Conservation (phyloP, 208 protist genomes). For the Leishmania gerbilli region DNA sequence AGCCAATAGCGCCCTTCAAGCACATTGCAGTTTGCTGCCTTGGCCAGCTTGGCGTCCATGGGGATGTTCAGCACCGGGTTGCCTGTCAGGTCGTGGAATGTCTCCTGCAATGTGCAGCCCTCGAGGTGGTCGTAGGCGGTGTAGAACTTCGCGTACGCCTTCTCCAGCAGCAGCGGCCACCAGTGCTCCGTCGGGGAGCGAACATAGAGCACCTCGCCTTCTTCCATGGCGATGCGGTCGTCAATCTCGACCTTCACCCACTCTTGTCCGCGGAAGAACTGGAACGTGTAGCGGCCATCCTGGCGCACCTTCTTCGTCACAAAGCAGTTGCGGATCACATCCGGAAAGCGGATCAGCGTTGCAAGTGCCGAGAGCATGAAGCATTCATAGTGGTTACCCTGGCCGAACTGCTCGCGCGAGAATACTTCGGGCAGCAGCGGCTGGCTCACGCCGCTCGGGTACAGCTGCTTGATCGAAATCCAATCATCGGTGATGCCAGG, state of each 20-base stretch:
- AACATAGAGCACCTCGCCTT: slow-evolving; percentile 62
- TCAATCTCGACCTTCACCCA: slow-evolving; percentile 88
- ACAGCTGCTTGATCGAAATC: slow-evolving; percentile 65
- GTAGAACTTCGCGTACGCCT: slow-evolving; percentile 93
- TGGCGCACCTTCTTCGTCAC: slow-evolving; percentile 76
- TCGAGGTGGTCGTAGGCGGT: slow-evolving; percentile 74
- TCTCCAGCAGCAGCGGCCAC: slow-evolving; percentile 89
- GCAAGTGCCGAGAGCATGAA: slow-evolving; percentile 79
- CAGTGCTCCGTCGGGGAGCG: slow-evolving; percentile 72
- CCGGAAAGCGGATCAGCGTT: slow-evolving; percentile 64
- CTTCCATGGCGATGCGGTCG: slow-evolving; percentile 63
- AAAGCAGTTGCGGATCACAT: slow-evolving; percentile 84
- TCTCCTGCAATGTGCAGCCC: slow-evolving; percentile 63
- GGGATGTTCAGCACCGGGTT: slow-evolving; percentile 78
- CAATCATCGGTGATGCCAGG: slow-evolving; percentile 54
- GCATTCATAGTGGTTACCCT: slow-evolving; percentile 86
- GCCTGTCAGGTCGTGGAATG: slow-evolving; percentile 82
- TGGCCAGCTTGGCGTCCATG: slow-evolving; percentile 68
- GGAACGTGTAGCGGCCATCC: slow-evolving; percentile 86
- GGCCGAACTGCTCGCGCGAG: slow-evolving; percentile 70
- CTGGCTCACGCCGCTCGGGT: slow-evolving; percentile 49
- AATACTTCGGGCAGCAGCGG: slow-evolving; percentile 69
- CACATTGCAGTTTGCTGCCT: slow-evolving; percentile 54
- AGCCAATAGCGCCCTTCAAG: slow-evolving; percentile 59
- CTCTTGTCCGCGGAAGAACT: slow-evolving; percentile 72